phyloP scores from a whole-genome alignment of 108 stramenopile species.

The Fragilariopsis cylindrus region DNA sequence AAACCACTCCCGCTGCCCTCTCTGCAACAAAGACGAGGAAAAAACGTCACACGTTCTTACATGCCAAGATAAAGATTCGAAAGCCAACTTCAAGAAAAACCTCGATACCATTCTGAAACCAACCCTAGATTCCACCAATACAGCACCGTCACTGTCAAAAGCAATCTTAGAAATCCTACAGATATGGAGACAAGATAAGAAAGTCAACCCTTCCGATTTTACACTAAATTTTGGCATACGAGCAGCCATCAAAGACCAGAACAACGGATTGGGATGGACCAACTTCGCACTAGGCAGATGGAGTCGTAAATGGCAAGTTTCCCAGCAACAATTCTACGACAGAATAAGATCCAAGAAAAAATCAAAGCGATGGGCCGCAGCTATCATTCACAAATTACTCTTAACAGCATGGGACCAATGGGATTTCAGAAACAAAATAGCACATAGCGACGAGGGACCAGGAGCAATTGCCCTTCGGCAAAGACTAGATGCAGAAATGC shows the following conservation, averaged over 20 bases:
- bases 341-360: neutral
- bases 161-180: neutral
- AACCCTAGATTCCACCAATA: neutral
- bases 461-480: neutral
- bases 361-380: neutral
- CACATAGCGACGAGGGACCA: neutral
- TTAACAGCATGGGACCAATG: constrained; percentile 1
- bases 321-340: neutral
- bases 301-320: neutral
- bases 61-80: neutral
- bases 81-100: neutral
- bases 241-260: neutral
- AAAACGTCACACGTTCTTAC: no score
- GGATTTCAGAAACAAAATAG: constrained; percentile 3
- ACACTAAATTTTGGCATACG: neutral
- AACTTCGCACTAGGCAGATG: neutral
- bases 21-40: no score
- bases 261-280: neutral
- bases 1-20: neutral
- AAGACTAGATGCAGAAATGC: neutral
- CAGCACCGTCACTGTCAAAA: neutral
- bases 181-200: no score
- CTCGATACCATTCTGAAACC: neutral
- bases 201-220: neutral
- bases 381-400: neutral